phyloP scores from a whole-genome alignment of 2,329 filamentous ascomycete genomes.

The Pseudocercospora pini-densiflorae region DNA sequence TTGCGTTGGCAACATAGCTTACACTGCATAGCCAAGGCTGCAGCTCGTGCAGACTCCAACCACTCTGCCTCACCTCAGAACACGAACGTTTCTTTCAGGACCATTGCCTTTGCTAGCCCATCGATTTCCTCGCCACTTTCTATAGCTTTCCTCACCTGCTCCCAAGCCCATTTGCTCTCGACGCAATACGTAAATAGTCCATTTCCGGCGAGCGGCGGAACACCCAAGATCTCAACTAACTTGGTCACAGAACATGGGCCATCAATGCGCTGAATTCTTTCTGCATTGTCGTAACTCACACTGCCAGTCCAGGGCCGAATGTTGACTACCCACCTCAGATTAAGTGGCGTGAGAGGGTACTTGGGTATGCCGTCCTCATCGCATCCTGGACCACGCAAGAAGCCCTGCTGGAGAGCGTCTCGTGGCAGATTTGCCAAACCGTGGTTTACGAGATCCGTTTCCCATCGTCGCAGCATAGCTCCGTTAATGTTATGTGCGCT shows the following conservation, averaged over 20 bases:
- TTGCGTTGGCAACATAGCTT: background rate
- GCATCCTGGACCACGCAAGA: background rate
- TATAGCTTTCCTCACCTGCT: background rate
- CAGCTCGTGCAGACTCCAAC: background rate
- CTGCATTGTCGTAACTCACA: too few relatives aligned
- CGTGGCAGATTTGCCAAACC: background rate
- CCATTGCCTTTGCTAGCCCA: background rate
- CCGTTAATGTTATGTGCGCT: background rate
- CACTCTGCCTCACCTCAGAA: background rate
- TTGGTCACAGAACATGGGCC: background rate
- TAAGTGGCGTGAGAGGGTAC: background rate
- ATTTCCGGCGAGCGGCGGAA: background rate
- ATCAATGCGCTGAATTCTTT: background rate
- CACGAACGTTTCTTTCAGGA: background rate
- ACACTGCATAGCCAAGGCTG: background rate
- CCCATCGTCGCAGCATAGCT: background rate
- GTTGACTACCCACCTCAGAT: background rate
- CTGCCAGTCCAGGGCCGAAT: background rate
- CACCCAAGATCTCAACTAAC: background rate
- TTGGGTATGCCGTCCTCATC: background rate
- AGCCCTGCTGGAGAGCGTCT: background rate
- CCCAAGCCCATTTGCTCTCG: background rate
- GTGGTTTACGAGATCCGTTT: background rate
- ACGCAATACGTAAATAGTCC: conserved; percentile 1
- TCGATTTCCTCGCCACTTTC: background rate